Evolutionary conservation across 768 basidiomycete species (phyloP).

Genomic region (Pulveroboletus sp.): DNA sequence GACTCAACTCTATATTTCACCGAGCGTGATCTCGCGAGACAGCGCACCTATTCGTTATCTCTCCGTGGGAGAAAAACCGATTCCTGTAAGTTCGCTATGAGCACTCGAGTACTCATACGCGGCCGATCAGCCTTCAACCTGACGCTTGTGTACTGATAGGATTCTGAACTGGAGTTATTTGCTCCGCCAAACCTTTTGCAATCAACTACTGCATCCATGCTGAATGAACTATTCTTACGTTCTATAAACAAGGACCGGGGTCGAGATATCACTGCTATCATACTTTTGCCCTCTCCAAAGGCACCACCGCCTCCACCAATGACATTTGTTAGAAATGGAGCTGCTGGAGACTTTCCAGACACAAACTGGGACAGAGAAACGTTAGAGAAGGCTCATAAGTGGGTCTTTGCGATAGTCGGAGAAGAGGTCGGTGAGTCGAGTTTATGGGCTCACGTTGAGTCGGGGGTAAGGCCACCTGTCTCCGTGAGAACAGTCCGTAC

Average conservation of each 20-base stretch:
- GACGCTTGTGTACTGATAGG: conserved; percentile 21
- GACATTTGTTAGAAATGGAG: conserved; percentile 31
- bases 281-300: conserved; percentile 48
- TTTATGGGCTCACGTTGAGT: conserved; percentile 12
- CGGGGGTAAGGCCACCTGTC: not conserved
- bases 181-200: conserved; percentile 55
- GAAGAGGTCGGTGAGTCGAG: conserved; percentile 11
- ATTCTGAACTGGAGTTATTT: conserved; percentile 35
- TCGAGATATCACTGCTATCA: conserved; percentile 11
- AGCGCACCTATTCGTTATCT: conserved; percentile 55
- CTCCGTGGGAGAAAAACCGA: conserved; percentile 20
- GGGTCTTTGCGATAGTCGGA: conserved; percentile 34
- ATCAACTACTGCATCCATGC: conserved; percentile 50
- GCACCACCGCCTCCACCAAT: conserved; percentile 40
- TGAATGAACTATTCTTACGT: conserved; percentile 26
- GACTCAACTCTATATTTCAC: conserved; percentile 43
- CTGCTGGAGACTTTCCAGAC: conserved; percentile 22
- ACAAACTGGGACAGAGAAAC: conserved; percentile 32
- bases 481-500: conserved; percentile 7
- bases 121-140: not conserved
- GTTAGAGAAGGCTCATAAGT: conserved; percentile 33
- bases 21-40: conserved; percentile 30
- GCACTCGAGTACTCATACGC: not conserved
- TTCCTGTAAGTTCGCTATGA: conserved; percentile 1
- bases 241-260: not conserved